Evolutionary conservation across 768 basidiomycete genomes (phyloP).

Genomic region (Strobilomyces dryophilus): DNA sequence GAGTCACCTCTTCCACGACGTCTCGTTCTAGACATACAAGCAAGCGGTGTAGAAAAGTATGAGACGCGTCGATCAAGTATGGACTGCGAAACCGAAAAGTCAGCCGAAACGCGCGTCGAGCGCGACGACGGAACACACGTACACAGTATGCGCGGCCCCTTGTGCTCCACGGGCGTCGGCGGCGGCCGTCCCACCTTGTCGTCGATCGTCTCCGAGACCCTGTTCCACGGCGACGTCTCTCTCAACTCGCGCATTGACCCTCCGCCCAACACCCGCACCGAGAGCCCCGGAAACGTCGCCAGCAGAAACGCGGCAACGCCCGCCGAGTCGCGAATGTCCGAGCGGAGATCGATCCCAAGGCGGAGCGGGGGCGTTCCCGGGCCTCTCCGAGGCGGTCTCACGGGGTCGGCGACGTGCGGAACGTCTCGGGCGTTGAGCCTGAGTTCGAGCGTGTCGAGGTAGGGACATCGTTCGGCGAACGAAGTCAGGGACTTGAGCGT

Average conservation of each 20-base stretch:
- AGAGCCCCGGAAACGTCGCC: slow-evolving; percentile 5
- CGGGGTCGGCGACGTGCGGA: background rate
- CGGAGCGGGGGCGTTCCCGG: background rate
- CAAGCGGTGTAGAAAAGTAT: too few relatives aligned
- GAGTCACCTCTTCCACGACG: too few relatives aligned
- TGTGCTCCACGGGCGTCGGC: background rate
- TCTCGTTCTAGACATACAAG: too few relatives aligned
- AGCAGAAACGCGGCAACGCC: slow-evolving; percentile 18
- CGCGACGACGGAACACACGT: background rate
- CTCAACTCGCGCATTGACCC: slow-evolving; percentile 6
- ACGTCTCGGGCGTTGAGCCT: slow-evolving; percentile 12
- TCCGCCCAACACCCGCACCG: slow-evolving; percentile 3
- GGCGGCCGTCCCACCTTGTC: slow-evolving; percentile 12
- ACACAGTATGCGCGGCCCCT: slow-evolving; percentile 16
- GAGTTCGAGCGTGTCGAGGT: slow-evolving; percentile 13
- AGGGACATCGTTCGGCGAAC: slow-evolving; percentile 15
- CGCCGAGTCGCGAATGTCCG: slow-evolving; percentile 17
- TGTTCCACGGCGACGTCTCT: slow-evolving; percentile 20
- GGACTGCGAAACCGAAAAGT: too few relatives aligned
- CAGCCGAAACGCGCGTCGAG: too few relatives aligned
- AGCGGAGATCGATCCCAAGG: slow-evolving; percentile 14
- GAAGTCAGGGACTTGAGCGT: slow-evolving; percentile 11
- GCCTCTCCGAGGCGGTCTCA: background rate
- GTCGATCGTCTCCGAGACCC: slow-evolving; percentile 17
- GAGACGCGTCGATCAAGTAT: too few relatives aligned